These are phyloP conservation scores for Penicillium odoratum DNA, from an alignment of 495 filamentous ascomycete genomes.

Conservation along the genomic window DNA sequence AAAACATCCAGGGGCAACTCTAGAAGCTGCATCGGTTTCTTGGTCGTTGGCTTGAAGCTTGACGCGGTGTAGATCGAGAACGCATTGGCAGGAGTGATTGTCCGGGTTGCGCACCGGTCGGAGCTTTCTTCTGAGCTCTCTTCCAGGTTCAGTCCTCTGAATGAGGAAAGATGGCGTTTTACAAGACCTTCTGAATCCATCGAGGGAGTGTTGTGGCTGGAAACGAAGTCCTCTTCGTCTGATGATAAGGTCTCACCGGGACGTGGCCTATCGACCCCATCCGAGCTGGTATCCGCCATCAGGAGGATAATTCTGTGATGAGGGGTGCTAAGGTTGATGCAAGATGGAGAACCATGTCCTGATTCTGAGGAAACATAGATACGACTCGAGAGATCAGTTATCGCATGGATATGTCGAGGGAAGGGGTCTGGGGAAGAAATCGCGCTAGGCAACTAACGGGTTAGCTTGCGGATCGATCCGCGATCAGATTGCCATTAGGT, in stretches of 20 bases:
- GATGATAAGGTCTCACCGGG: constrained; percentile 32
- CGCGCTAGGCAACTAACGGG: constrained; percentile 16
- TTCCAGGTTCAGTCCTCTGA: constrained; percentile 38
- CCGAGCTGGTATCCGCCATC: constrained; percentile 11
- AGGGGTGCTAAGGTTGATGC: background rate
- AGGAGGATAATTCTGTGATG: background rate
- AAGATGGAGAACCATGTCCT: background rate
- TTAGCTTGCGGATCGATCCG: constrained; percentile 19
- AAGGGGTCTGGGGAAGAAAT: constrained; percentile 19
- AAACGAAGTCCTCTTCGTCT: constrained; percentile 39
- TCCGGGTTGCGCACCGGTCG: constrained; percentile 13
- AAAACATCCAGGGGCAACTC: constrained; percentile 87
- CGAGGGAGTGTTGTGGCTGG: constrained; percentile 36
- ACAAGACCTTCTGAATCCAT: constrained; percentile 14
- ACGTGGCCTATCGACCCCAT: constrained; percentile 26
- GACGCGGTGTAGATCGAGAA: constrained; percentile 3
- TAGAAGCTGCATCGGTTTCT: constrained; percentile 57
- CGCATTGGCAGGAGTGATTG: constrained; percentile 10
- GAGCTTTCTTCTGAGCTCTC: constrained; percentile 12
- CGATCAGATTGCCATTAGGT: constrained; percentile 11
- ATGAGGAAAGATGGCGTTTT: constrained; percentile 13
- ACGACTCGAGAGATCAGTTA: background rate
- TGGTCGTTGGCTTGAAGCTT: constrained; percentile 8
- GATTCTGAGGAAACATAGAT: background rate
- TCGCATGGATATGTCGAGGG: background rate